Percentiles rank a stretch among this genome's conserved stretches.
Conservation (phyloP, 257 asterid genomes). For the Nicotiana obtusifolia region DNA sequence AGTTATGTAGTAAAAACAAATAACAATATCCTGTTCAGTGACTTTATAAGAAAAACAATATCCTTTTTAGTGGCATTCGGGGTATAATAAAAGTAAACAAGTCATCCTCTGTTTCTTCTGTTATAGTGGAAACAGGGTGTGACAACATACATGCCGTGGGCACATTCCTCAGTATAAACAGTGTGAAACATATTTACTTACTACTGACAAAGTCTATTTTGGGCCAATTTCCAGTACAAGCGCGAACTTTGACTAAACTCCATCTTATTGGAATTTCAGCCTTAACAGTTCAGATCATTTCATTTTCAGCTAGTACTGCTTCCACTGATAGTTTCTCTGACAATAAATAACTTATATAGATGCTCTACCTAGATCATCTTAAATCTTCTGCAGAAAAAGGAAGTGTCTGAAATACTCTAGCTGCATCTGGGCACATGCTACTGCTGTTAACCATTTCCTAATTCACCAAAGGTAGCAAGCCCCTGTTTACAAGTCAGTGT, state of each 20-base stretch:
- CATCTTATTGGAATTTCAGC: background rate
- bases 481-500: background rate
- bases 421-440: background rate
- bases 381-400: background rate
- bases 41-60: background rate
- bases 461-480: background rate
- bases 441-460: background rate
- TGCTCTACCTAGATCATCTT: background rate
- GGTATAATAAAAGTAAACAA: background rate
- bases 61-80: background rate
- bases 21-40: background rate
- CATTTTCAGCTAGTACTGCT: background rate
- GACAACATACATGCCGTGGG: background rate
- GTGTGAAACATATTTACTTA: background rate
- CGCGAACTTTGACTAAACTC: background rate
- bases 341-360: background rate
- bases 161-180: background rate
- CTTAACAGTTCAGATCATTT: conserved; percentile 6
- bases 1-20: background rate
- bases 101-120: background rate
- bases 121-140: background rate
- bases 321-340: background rate
- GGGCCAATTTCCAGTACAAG: background rate
- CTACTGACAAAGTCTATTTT: background rate
- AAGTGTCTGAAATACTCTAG: background rate